Percentiles rank a stretch among this genome's conserved stretches.
Evolutionary conservation across 805 yeast genomes (phyloP).

Genomic region (Sugiyamaella valdiviana): DNA sequence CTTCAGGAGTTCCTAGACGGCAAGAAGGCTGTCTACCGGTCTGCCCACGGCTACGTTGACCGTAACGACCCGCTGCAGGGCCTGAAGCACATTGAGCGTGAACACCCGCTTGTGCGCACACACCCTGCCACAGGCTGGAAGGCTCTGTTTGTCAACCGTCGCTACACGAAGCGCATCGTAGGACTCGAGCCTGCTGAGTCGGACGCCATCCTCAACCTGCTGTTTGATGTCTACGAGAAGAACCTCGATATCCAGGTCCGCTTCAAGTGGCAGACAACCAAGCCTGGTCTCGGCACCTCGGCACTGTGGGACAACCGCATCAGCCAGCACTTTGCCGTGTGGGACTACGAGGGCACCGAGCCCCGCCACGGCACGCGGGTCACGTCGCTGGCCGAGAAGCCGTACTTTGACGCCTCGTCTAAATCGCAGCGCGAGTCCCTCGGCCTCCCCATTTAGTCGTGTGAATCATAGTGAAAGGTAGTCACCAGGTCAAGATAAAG

Average conservation of each 20-base stretch:
- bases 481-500: too few species aligned
- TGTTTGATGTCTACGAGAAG: constrained; percentile 43
- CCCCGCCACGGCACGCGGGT: constrained; percentile 40
- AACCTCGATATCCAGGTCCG: constrained; percentile 48
- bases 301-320: constrained; percentile 59
- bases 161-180: constrained; percentile 45
- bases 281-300: constrained; percentile 40
- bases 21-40: constrained; percentile 36
- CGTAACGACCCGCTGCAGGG: constrained; percentile 41
- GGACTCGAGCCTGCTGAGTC: constrained; percentile 50
- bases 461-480: too few species aligned
- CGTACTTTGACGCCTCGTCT: constrained; percentile 38
- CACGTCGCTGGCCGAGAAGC: constrained; percentile 49
- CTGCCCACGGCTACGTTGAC: constrained; percentile 40
- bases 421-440: constrained; percentile 14
- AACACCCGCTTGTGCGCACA: constrained; percentile 55
- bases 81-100: constrained; percentile 32
- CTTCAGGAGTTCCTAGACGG: constrained; percentile 44
- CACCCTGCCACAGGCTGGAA: constrained; percentile 64
- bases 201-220: constrained; percentile 41
- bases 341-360: constrained; percentile 42
- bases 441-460: constrained; percentile 4
- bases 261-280: constrained; percentile 40
- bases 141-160: constrained; percentile 48
- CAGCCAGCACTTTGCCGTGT: constrained; percentile 47